These are phyloP conservation scores for Parietichytrium sp. DNA, from an alignment of 108 stramenopile species.

Conservation along the genomic window DNA sequence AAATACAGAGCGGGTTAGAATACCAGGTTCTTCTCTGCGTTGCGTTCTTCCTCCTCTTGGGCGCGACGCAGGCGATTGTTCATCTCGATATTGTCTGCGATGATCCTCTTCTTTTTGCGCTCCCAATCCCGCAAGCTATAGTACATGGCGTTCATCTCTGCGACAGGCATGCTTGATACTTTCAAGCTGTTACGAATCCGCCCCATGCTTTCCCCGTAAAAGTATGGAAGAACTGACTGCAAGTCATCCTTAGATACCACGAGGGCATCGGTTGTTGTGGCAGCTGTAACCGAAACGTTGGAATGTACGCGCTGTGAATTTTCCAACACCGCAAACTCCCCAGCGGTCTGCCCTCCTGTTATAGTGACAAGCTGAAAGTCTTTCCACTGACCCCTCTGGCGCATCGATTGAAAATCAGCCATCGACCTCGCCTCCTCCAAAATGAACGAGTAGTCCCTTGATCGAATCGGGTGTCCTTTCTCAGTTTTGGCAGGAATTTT, in stretches of 20 bases:
- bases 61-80: constrained; percentile 20
- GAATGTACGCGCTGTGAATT: background rate
- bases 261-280: background rate
- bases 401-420: too few relatives aligned
- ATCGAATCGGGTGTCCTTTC: background rate
- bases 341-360: background rate
- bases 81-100: background rate
- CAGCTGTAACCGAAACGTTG: background rate
- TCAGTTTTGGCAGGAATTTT: too few relatives aligned
- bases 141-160: background rate
- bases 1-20: too few relatives aligned
- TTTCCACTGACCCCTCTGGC: background rate
- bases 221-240: background rate
- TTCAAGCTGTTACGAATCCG: background rate
- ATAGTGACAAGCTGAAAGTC: background rate
- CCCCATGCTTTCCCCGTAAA: background rate
- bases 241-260: background rate
- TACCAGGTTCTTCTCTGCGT: too few relatives aligned
- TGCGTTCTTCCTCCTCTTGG: too few relatives aligned
- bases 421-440: background rate
- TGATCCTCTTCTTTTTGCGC: background rate
- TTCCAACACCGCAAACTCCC: background rate
- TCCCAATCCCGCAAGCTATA: background rate
- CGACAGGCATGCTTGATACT: background rate
- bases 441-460: background rate